Conservation (phyloP, 2,329 filamentous ascomycete species). For the Verticillium zaregamsianum region DNA sequence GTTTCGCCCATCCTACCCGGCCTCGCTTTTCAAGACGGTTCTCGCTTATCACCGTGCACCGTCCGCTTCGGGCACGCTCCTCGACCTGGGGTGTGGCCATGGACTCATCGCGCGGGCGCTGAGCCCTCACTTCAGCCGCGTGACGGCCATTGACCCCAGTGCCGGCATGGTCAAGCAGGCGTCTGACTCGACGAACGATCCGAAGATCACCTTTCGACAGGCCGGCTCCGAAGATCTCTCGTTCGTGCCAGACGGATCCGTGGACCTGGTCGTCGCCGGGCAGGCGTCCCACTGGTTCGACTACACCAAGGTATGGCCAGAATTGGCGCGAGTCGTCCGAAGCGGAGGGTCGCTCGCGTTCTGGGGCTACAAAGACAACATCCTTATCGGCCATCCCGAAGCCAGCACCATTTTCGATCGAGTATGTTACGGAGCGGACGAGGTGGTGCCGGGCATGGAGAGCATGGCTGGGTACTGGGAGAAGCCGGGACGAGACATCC, state of each 20-base stretch:
- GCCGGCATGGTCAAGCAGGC: constrained; percentile 53
- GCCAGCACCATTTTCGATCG: constrained; percentile 50
- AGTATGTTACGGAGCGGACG: constrained; percentile 49
- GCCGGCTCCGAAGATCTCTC: constrained; percentile 50
- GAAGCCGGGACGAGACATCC: constrained; percentile 51
- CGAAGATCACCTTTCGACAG: constrained; percentile 44
- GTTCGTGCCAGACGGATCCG: constrained; percentile 40
- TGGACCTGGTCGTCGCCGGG: constrained; percentile 48
- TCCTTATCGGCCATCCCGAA: constrained; percentile 47
- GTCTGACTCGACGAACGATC: constrained; percentile 29
- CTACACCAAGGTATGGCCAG: constrained; percentile 48
- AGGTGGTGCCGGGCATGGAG: constrained; percentile 37
- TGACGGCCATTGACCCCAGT: constrained; percentile 54
- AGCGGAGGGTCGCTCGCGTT: constrained; percentile 57
- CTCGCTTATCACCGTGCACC: constrained; percentile 21
- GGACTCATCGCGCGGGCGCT: constrained; percentile 53
- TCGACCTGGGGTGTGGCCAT: constrained; percentile 63
- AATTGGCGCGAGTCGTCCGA: constrained; percentile 49
- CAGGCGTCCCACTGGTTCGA: constrained; percentile 68
- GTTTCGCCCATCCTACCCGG: constrained; percentile 56
- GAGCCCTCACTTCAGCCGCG: constrained; percentile 43
- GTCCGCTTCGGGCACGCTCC: constrained; percentile 24
- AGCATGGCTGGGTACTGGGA: constrained; percentile 58
- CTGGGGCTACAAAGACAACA: constrained; percentile 63
- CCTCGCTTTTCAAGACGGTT: constrained; percentile 47